Base-by-base conservation (phyloP, 2,329 filamentous ascomycete genomes). In the Atkinsonella texensis region DNA sequence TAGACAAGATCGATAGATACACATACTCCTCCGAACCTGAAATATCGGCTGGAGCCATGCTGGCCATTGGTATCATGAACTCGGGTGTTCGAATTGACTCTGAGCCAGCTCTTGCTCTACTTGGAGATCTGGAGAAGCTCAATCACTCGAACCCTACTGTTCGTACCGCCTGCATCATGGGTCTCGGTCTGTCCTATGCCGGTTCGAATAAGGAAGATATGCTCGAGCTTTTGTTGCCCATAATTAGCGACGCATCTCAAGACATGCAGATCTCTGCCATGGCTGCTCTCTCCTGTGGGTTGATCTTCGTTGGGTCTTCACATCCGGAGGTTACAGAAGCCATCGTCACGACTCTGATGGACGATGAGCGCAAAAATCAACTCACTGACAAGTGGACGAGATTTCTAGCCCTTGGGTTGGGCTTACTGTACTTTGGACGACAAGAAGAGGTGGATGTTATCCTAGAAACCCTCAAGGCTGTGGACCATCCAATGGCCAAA, bases 361-460 rank as follows among this genome's bases (percentile, higher is more conserved):
- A 98, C 59, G 91, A 97, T 53, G 91, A 97, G 54, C 83, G 90
- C 52, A 85, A 86, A 70, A 84, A 80, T 62, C 90, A 95, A 67
- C 75, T 98, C 54, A 96, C 94, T 59, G 89, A 97, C 71, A 98
- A 97, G 71, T 98, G 93, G 93, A 93, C 90, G 33, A 84, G 93
- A 17, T 98, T 98, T 73, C 85, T 98, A 73, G 90, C 88, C 18
- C 83, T 98, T 42, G 93, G 93, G 57, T 78, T 98, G 56, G 93
- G 91, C 1, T 78, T 98, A 28, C 76, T 98, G 31, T 98, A 89
- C 78, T 97, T 98, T 61, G 93, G 93, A 40, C 85, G 89, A 57
- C 93, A 98, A 70, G 93, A 98, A 68, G 91, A 97, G 67, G 93
- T 97, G n/a, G 93, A 98, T 62, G 91, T 97, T 53, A 90, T 97